These are phyloP conservation scores for Nitzschia sp. DNA, from an alignment of 108 stramenopile species.

Conservation along the genomic window DNA sequence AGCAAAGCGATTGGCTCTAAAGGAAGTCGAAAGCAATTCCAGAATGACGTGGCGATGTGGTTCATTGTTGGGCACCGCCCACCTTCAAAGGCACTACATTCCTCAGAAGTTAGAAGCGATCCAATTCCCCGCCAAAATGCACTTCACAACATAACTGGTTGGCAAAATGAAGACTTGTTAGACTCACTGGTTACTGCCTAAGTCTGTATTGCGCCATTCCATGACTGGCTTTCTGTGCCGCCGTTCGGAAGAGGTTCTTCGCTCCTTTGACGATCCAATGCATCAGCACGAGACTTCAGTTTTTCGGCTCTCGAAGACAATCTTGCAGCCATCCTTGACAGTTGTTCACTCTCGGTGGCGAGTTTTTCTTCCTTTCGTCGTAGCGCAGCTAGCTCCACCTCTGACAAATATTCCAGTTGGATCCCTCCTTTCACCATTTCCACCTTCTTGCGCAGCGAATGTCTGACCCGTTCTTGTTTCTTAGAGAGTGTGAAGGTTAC, in stretches of 20 bases:
- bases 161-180: no score
- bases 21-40: no score
- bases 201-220: no score
- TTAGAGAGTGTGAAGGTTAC: constrained; percentile 17
- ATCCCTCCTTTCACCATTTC: constrained; percentile 29
- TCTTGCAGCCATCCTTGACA: constrained; percentile 28
- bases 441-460: constrained; percentile 31
- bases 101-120: no score
- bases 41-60: no score
- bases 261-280: constrained; percentile 19
- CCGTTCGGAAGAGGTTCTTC: background rate
- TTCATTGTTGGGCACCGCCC: no score
- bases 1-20: no score
- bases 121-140: no score
- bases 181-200: no score
- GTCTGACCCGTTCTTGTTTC: constrained; percentile 38
- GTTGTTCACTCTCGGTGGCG: constrained; percentile 23
- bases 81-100: no score
- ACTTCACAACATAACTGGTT: no score
- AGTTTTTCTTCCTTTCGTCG: constrained; percentile 35
- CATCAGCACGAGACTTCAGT: constrained; percentile 30
- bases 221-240: no score
- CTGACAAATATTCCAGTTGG: constrained; percentile 20
- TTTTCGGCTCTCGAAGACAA: constrained; percentile 36
- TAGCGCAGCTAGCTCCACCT: constrained; percentile 31